Evolutionary conservation across 176 grass and related monocot genomes (phyloP).

Genomic region (Zea luxurians): DNA sequence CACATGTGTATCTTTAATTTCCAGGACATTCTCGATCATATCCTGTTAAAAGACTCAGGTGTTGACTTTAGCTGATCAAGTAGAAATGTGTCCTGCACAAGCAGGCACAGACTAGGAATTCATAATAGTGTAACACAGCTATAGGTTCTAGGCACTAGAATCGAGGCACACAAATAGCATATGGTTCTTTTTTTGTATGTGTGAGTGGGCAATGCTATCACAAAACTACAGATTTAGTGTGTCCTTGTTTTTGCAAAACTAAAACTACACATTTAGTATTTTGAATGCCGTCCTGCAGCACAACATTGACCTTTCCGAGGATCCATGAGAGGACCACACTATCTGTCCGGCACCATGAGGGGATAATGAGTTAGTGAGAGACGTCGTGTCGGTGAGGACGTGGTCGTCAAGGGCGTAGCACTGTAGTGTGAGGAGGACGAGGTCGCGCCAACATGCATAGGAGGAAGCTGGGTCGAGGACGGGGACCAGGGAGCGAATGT

Average conservation of each 20-base stretch:
- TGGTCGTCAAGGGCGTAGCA: no score
- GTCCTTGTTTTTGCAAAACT: not conserved
- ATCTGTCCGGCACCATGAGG: no score
- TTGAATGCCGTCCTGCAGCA: no score
- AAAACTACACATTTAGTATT: not conserved
- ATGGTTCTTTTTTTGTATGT: not conserved
- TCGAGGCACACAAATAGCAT: conserved; percentile 14
- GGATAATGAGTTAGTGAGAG: no score
- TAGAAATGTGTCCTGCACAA: not conserved
- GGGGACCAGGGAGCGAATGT: no score
- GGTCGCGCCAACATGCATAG: no score
- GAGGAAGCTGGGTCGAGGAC: no score
- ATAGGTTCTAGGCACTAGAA: not conserved
- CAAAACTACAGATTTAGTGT: not conserved
- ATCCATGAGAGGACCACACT: no score
- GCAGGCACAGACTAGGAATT: conserved; percentile 23
- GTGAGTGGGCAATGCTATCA: not conserved
- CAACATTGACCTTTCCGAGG: no score
- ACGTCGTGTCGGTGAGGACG: no score
- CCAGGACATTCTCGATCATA: conserved; percentile 98
- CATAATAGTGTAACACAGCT: not conserved
- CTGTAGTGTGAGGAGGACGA: no score
- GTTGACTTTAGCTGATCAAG: conserved; percentile 21
- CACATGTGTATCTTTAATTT: conserved; percentile 98
- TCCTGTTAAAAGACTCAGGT: conserved; percentile 57